Evolutionary conservation across 2,329 filamentous ascomycete species (phyloP).

Genomic region (Magnaporthiopsis rhizophila): DNA sequence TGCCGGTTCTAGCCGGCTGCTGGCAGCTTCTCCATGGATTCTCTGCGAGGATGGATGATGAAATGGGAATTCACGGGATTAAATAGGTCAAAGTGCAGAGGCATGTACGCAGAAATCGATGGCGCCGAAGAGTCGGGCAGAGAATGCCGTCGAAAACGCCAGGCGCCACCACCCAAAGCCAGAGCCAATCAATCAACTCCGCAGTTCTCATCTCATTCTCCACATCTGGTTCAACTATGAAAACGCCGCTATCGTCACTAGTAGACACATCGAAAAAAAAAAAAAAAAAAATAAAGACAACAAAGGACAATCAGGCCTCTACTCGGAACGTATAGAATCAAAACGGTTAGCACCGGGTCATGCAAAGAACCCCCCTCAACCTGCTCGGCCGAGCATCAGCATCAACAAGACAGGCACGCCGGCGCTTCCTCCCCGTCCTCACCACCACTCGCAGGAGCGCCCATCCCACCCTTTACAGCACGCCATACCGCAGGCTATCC

Average conservation of each 20-base stretch:
- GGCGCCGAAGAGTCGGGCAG: background rate
- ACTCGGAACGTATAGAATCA: background rate
- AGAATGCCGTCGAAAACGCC: background rate
- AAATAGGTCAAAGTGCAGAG: no score
- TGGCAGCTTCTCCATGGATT: background rate
- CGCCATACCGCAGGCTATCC: background rate
- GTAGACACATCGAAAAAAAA: background rate
- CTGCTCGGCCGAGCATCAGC: constrained; percentile 3
- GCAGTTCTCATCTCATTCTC: background rate
- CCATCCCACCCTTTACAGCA: background rate
- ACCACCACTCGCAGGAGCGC: background rate
- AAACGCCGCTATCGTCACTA: background rate
- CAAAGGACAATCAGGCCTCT: background rate
- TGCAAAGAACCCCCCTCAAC: background rate
- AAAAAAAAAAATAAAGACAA: background rate
- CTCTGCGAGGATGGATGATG: background rate
- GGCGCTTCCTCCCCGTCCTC: background rate
- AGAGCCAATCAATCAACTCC: background rate
- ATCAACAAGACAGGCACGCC: background rate
- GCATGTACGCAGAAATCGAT: background rate
- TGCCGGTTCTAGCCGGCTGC: no score
- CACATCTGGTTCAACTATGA: background rate
- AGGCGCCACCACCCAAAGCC: background rate
- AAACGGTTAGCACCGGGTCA: background rate
- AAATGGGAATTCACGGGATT: no score